Conservation (phyloP, 2,329 filamentous ascomycete species). For the Hypoxylon sp. region DNA sequence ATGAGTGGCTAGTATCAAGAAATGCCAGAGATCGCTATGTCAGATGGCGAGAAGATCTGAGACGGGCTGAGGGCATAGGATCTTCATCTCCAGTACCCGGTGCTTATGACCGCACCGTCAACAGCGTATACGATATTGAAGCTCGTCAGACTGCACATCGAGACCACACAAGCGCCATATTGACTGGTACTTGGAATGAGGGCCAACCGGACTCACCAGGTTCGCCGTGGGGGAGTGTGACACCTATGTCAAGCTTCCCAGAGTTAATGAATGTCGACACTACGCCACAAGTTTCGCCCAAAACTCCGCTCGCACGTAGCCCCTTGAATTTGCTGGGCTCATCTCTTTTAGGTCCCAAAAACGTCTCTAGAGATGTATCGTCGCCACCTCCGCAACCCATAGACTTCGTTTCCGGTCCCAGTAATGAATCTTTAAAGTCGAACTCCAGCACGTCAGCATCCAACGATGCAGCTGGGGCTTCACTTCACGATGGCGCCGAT, state of each 20-base stretch:
- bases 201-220: slow-evolving; percentile 72
- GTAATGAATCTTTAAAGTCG: slow-evolving; percentile 29
- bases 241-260: slow-evolving; percentile 25
- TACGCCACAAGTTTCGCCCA: slow-evolving; percentile 41
- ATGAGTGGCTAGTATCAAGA: slow-evolving; percentile 84
- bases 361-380: slow-evolving; percentile 9
- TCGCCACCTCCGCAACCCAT: slow-evolving; percentile 40
- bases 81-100: slow-evolving; percentile 51
- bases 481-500: slow-evolving; percentile 43
- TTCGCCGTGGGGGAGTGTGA: slow-evolving; percentile 44
- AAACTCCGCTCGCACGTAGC: slow-evolving; percentile 45
- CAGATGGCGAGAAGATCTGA: slow-evolving; percentile 83
- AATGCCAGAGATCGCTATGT: slow-evolving; percentile 83
- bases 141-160: slow-evolving; percentile 50
- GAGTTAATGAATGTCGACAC: slow-evolving; percentile 29
- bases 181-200: slow-evolving; percentile 74
- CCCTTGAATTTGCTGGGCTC: slow-evolving; percentile 51
- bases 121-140: slow-evolving; percentile 31
- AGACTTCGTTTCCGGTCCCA: slow-evolving; percentile 30
- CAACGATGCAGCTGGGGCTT: slow-evolving; percentile 14
- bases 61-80: slow-evolving; percentile 69
- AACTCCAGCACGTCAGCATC: slow-evolving; percentile 10
- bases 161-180: slow-evolving; percentile 69
- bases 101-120: slow-evolving; percentile 33
- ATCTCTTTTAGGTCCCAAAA: slow-evolving; percentile 30